phyloP scores from a whole-genome alignment of 176 grass and related monocot genomes.

The Secale cereale region DNA sequence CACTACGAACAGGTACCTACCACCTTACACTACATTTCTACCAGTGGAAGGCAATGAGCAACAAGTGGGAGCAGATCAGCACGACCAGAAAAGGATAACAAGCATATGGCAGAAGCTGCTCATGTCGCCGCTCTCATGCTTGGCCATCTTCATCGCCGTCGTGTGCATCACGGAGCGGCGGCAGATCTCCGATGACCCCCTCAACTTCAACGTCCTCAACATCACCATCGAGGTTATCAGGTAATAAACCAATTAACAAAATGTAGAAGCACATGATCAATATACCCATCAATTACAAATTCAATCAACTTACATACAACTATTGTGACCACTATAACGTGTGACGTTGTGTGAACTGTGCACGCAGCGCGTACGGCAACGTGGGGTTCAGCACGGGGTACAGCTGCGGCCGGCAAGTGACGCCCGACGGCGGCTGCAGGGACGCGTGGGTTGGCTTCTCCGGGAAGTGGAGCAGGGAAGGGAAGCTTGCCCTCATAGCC shows the following conservation, averaged over 20 bases:
- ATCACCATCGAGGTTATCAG: conserved; percentile 63
- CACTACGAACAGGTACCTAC: conserved; percentile 48
- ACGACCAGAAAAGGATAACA: neutral
- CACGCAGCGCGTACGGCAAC: conserved; percentile 68
- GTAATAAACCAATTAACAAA: neutral
- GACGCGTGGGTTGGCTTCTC: conserved; percentile 58
- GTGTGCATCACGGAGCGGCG: conserved; percentile 67
- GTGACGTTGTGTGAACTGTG: too few species aligned
- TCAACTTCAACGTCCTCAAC: conserved; percentile 68
- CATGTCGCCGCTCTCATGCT: conserved; percentile 51
- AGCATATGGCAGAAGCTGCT: conserved; percentile 35
- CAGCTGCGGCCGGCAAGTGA: conserved; percentile 67
- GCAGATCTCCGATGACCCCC: conserved; percentile 46
- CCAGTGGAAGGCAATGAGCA: conserved; percentile 3
- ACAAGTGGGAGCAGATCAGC: neutral
- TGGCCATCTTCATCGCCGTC: conserved; percentile 47
- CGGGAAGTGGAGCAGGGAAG: conserved; percentile 61
- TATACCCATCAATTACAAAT: too few species aligned
- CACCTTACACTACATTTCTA: conserved; percentile 57
- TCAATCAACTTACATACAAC: too few species aligned
- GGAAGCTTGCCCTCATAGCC: conserved; percentile 66
- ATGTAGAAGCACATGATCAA: too few species aligned
- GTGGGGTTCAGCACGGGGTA: conserved; percentile 81
- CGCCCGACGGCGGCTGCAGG: conserved; percentile 31
- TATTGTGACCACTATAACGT: too few species aligned